phyloP scores from a whole-genome alignment of 1,139 yeast species.

The Magnusiomyces sp. region DNA sequence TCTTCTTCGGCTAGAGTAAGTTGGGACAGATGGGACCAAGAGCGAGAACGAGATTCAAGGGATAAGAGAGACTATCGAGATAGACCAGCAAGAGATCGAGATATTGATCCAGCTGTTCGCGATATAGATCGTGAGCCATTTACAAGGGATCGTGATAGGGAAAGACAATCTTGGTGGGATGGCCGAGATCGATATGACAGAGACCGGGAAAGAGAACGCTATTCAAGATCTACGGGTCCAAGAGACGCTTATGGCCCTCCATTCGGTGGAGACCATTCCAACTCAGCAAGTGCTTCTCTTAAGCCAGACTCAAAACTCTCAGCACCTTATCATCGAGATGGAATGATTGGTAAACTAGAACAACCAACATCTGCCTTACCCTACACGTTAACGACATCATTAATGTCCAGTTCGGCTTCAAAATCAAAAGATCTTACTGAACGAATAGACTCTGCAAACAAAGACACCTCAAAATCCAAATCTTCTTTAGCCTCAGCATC shows the following conservation, averaged over 20 bases:
- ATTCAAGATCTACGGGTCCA: background rate
- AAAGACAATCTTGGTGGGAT: background rate
- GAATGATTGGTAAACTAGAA: no score
- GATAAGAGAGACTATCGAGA: conserved; percentile 6
- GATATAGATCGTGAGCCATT: conserved; percentile 8
- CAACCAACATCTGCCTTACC: no score
- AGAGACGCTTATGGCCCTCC: conserved; percentile 3
- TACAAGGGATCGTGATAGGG: background rate
- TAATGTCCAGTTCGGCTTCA: no score
- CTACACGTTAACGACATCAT: no score
- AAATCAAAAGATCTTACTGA: no score
- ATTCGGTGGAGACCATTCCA: no score
- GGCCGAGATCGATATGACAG: conserved; percentile 16
- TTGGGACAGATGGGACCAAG: conserved; percentile 2
- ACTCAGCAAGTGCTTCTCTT: no score
- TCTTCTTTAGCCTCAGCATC: background rate
- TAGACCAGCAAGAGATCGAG: conserved; percentile 3
- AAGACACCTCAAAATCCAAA: no score
- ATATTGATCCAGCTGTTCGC: conserved; percentile 11
- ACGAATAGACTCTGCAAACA: no score
- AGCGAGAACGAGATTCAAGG: background rate
- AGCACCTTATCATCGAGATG: no score
- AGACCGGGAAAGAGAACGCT: conserved; percentile 16
- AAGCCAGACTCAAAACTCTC: no score
- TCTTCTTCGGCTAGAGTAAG: background rate